Evolutionary conservation across 1,284 basidiomycete genomes (phyloP).

Genomic region (Somion occarium): DNA sequence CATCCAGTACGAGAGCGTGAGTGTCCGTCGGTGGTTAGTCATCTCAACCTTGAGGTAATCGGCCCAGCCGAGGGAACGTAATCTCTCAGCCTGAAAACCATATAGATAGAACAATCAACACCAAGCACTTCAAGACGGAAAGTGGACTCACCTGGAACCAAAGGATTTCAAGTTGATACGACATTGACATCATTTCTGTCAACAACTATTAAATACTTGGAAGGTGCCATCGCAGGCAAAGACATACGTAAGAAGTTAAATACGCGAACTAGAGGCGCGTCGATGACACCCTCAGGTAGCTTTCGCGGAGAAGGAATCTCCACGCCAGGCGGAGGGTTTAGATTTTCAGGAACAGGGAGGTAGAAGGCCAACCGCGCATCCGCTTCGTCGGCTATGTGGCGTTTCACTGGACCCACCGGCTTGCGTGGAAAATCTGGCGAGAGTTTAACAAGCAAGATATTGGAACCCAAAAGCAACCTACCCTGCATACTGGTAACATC

Average conservation of each 20-base stretch:
- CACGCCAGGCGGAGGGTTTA: slow-evolving; percentile 35
- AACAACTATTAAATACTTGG: background rate
- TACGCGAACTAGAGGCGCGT: slow-evolving; percentile 73
- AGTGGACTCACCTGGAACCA: slow-evolving; percentile 59
- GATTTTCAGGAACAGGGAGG: slow-evolving; percentile 41
- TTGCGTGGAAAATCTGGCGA: slow-evolving; percentile 62
- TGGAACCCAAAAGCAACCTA: slow-evolving; percentile 20
- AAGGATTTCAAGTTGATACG: slow-evolving; percentile 80
- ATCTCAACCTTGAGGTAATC: slow-evolving; percentile 65
- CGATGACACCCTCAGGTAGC: slow-evolving; percentile 55
- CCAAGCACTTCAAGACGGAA: too few species aligned
- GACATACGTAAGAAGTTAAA: slow-evolving; percentile 78
- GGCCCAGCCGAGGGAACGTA: slow-evolving; percentile 76
- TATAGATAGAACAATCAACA: background rate
- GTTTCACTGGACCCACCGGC: slow-evolving; percentile 60
- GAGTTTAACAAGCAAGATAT: background rate
- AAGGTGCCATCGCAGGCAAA: background rate
- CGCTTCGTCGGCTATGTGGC: slow-evolving; percentile 68
- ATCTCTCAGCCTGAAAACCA: slow-evolving; percentile 50
- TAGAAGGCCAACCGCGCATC: slow-evolving; percentile 62
- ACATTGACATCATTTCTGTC: slow-evolving; percentile 79
- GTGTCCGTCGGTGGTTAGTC: slow-evolving; percentile 55
- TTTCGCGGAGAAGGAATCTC: slow-evolving; percentile 40
- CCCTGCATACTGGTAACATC: slow-evolving; percentile 70
- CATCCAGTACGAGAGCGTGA: slow-evolving; percentile 76